Evolutionary conservation across 352 stramenopile genomes (phyloP).

Genomic region (Phytophthora sp.): DNA sequence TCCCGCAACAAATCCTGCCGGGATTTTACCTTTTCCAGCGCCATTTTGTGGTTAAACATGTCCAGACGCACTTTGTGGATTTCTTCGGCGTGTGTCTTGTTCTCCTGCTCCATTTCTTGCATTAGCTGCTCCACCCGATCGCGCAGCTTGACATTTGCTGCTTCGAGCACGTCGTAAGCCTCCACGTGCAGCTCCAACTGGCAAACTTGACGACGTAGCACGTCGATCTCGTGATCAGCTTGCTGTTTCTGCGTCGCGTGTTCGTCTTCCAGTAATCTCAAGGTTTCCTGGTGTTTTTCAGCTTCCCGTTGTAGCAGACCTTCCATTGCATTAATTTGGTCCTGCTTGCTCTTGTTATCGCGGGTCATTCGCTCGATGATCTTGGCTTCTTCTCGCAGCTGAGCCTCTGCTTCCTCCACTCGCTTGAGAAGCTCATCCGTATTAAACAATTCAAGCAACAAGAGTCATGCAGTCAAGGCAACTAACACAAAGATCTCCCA

Average conservation of each 20-base stretch:
- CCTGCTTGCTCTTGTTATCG: constrained; percentile 75
- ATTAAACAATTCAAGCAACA: constrained; percentile 8
- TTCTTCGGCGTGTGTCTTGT: constrained; percentile 67
- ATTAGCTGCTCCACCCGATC: constrained; percentile 67
- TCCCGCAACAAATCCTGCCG: no score
- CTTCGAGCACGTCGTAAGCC: constrained; percentile 70
- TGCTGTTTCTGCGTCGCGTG: constrained; percentile 62
- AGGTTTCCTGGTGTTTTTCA: constrained; percentile 63
- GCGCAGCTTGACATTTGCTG: constrained; percentile 57
- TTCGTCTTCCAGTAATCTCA: constrained; percentile 68
- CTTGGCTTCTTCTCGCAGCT: constrained; percentile 79
- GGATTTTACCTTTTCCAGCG: constrained; percentile 69
- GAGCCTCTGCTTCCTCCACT: constrained; percentile 74
- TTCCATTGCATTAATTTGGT: constrained; percentile 77
- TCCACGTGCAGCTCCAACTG: constrained; percentile 77
- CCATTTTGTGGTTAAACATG: constrained; percentile 90
- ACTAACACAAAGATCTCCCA: not conserved
- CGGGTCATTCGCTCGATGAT: constrained; percentile 84
- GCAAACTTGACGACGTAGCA: constrained; percentile 59
- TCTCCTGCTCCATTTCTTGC: constrained; percentile 71
- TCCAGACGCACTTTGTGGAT: constrained; percentile 81
- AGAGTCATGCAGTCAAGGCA: constrained; percentile 34
- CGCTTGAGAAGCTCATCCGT: constrained; percentile 76
- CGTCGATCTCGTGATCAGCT: constrained; percentile 64
- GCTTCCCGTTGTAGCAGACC: constrained; percentile 61